Percentiles rank a stretch among this genome's conserved stretches.
Evolutionary conservation across 768 basidiomycete genomes (phyloP).

Genomic region (Leccinum fibrillosum): DNA sequence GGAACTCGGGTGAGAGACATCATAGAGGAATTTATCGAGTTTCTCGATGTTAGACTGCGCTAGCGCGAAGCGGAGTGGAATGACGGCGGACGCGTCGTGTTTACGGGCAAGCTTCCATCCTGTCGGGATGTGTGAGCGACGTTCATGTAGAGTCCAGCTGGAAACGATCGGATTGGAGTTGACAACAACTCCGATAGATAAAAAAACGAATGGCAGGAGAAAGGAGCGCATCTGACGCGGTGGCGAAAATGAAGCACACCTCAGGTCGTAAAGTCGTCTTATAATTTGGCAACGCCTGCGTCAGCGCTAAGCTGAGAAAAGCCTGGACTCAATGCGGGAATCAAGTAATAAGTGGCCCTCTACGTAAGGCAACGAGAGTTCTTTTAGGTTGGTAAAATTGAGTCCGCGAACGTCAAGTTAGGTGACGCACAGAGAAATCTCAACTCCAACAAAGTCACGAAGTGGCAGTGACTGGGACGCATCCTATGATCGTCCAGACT

Average conservation of each 20-base stretch:
- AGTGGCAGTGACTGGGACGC: neutral
- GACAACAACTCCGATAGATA: slow-evolving; percentile 16
- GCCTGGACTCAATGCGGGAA: too few relatives aligned
- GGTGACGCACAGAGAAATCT: neutral
- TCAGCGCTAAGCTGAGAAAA: neutral
- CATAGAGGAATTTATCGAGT: slow-evolving; percentile 40
- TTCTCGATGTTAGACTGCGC: slow-evolving; percentile 39
- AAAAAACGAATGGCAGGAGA: slow-evolving; percentile 20
- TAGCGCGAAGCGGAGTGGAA: slow-evolving; percentile 47
- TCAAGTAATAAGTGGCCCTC: neutral
- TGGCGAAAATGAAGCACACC: neutral
- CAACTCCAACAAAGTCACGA: neutral
- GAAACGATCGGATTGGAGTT: slow-evolving; percentile 7
- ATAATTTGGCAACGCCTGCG: too few relatives aligned
- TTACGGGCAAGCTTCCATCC: slow-evolving; percentile 36
- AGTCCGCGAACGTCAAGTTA: neutral
- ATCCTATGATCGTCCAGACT: neutral
- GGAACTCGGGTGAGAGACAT: slow-evolving; percentile 44
- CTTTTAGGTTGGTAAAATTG: neutral
- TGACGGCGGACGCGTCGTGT: slow-evolving; percentile 27
- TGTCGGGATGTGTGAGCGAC: slow-evolving; percentile 34
- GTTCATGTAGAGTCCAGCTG: slow-evolving; percentile 13
- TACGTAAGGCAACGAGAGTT: neutral
- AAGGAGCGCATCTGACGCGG: slow-evolving; percentile 14
- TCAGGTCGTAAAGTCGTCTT: neutral